Evolutionary conservation across 2,329 filamentous ascomycete genomes (phyloP).

Genomic region (Fusarium circinatum): DNA sequence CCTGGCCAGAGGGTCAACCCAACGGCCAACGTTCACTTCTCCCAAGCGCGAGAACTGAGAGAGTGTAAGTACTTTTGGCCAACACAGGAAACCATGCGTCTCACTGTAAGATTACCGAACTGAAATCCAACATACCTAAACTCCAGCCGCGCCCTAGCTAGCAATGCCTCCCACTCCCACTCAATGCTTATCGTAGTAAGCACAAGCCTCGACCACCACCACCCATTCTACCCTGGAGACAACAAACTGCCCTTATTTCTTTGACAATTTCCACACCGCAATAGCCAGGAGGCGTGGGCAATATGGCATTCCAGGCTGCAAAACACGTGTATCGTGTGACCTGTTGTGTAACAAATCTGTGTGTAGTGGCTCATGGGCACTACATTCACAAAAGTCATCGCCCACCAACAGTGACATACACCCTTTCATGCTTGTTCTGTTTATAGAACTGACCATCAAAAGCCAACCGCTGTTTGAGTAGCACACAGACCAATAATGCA

Average conservation of each 20-base stretch:
- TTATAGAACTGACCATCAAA: conserved; percentile 25
- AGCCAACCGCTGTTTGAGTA: neutral
- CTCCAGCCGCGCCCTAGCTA: neutral
- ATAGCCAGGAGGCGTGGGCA: neutral
- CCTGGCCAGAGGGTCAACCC: too few species aligned
- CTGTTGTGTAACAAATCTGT: neutral
- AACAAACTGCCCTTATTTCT: neutral
- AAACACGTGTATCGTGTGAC: conserved; percentile 18
- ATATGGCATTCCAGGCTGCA: neutral
- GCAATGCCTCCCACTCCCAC: neutral
- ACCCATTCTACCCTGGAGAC: conserved; percentile 1
- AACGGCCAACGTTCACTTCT: neutral
- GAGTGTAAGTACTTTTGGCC: neutral
- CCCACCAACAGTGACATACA: conserved; percentile 19
- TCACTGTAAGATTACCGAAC: neutral
- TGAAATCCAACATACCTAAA: neutral
- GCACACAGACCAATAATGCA: conserved; percentile 4
- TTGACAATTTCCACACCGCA: neutral
- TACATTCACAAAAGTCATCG: conserved; percentile 5
- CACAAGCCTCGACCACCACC: neutral
- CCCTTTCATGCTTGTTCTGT: conserved; percentile 19
- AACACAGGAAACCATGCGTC: neutral
- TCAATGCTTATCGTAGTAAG: neutral
- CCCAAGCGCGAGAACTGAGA: neutral
- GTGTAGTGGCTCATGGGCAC: neutral